Evolutionary conservation across 352 stramenopile genomes (phyloP).

Genomic region (Globisporangium recalcitrans): DNA sequence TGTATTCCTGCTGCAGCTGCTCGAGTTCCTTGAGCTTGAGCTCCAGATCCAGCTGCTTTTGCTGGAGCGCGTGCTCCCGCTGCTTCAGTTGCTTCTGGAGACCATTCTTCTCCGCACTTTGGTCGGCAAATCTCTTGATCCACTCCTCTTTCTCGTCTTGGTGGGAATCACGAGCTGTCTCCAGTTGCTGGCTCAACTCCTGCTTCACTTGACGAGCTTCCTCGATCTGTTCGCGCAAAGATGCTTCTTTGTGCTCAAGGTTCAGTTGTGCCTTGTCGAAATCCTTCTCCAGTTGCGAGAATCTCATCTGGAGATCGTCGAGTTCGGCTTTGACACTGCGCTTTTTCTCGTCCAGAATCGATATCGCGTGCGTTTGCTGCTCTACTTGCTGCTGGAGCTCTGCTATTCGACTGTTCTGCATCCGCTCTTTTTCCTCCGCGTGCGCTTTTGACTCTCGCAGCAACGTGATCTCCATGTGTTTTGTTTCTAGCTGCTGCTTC

Average conservation of each 20-base stretch:
- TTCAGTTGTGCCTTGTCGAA: slow-evolving; percentile 49
- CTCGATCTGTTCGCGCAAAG: slow-evolving; percentile 27
- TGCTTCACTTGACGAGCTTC: slow-evolving; percentile 30
- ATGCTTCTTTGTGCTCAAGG: slow-evolving; percentile 41
- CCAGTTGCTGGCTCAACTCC: slow-evolving; percentile 34
- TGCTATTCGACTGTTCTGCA: slow-evolving; percentile 30
- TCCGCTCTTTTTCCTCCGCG: slow-evolving; percentile 49
- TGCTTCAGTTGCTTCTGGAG: slow-evolving; percentile 53
- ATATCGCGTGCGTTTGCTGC: slow-evolving; percentile 29
- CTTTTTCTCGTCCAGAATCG: slow-evolving; percentile 33
- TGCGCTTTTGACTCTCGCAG: slow-evolving; percentile 42
- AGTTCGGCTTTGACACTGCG: slow-evolving; percentile 21
- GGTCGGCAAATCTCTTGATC: slow-evolving; percentile 60
- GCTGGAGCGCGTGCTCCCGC: slow-evolving; percentile 29
- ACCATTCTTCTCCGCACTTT: slow-evolving; percentile 48
- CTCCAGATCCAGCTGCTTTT: slow-evolving; percentile 33
- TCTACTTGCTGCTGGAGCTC: slow-evolving; percentile 36
- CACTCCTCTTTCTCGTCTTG: slow-evolving; percentile 50
- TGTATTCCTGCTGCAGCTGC: slow-evolving; percentile 33
- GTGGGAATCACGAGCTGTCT: slow-evolving; percentile 27
- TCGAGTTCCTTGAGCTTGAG: slow-evolving; percentile 40
- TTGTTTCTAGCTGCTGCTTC: slow-evolving; percentile 40
- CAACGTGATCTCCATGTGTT: slow-evolving; percentile 37
- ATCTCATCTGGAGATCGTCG: slow-evolving; percentile 25
- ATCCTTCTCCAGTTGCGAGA: slow-evolving; percentile 33